Evolutionary conservation across 768 basidiomycete genomes (phyloP).

Genomic region (Trametes sanguinea): DNA sequence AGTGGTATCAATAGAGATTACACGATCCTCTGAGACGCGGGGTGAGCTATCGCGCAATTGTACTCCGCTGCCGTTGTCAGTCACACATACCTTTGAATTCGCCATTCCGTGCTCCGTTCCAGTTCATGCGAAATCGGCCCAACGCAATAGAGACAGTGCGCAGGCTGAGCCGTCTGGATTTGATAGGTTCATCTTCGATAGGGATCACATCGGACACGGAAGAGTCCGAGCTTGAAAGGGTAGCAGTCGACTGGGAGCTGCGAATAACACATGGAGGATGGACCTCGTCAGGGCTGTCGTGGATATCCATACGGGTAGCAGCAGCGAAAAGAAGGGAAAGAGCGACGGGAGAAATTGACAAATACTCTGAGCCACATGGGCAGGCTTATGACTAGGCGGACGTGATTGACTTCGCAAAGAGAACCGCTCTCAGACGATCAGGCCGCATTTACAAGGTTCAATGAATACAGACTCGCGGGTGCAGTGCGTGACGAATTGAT

Average conservation of each 20-base stretch:
- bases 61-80: no score
- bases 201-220: neutral
- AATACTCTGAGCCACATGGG: neutral
- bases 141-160: conserved; percentile 1
- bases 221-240: neutral
- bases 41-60: neutral
- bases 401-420: no score
- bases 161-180: neutral
- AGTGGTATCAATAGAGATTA: conserved; percentile 4
- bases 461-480: neutral
- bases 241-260: neutral
- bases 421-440: neutral
- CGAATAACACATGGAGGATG: neutral
- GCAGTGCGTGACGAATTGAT: neutral
- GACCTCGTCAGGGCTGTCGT: neutral
- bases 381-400: no score
- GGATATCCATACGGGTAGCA: neutral
- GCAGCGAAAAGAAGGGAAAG: neutral
- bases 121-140: neutral
- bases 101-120: neutral
- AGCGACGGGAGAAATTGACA: neutral
- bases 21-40: conserved; percentile 1
- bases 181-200: neutral
- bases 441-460: neutral
- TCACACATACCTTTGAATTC: neutral